These are phyloP conservation scores for Mycena maculata DNA, from an alignment of 768 basidiomycete genomes.

Conservation along the genomic window DNA sequence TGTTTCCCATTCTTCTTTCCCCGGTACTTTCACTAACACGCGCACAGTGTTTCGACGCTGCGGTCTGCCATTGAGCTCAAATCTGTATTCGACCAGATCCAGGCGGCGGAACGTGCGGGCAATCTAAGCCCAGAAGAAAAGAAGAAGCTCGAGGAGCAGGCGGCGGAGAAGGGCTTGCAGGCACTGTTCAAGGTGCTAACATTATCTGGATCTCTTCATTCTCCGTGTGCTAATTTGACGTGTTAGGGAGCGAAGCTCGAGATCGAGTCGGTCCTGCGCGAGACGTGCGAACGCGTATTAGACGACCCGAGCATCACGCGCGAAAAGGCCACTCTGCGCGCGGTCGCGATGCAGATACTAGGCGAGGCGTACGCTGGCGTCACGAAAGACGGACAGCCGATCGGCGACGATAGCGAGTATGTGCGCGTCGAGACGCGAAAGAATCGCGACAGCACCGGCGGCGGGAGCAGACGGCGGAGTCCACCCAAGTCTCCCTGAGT, in stretches of 20 bases:
- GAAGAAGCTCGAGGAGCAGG: constrained; percentile 88
- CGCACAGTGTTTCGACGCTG: constrained; percentile 79
- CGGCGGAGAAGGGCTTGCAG: constrained; percentile 92
- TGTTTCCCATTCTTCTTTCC: constrained; percentile 43
- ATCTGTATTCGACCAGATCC: constrained; percentile 90
- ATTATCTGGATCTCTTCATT: not conserved
- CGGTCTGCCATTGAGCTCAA: constrained; percentile 91
- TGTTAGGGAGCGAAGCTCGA: constrained; percentile 89
- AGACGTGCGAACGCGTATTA: constrained; percentile 87
- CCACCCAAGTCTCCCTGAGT: constrained; percentile 9
- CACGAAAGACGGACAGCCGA: constrained; percentile 27
- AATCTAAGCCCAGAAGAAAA: constrained; percentile 83
- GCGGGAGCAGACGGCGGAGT: constrained; percentile 5
- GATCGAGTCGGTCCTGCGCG: constrained; percentile 88
- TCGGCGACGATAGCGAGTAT: constrained; percentile 78
- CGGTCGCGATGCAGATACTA: constrained; percentile 84
- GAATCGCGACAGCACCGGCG: constrained; percentile 53
- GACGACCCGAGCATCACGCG: constrained; percentile 64
- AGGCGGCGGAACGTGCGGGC: constrained; percentile 89
- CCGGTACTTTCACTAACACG: constrained; percentile 14
- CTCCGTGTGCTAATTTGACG: not conserved
- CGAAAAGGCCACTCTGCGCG: constrained; percentile 75
- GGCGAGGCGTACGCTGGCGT: constrained; percentile 63
- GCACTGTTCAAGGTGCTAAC: constrained; percentile 84
- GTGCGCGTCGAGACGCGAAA: constrained; percentile 83